These are phyloP conservation scores for Aspergillus sp. DNA, from an alignment of 2,329 filamentous ascomycete species.

Conservation along the genomic window DNA sequence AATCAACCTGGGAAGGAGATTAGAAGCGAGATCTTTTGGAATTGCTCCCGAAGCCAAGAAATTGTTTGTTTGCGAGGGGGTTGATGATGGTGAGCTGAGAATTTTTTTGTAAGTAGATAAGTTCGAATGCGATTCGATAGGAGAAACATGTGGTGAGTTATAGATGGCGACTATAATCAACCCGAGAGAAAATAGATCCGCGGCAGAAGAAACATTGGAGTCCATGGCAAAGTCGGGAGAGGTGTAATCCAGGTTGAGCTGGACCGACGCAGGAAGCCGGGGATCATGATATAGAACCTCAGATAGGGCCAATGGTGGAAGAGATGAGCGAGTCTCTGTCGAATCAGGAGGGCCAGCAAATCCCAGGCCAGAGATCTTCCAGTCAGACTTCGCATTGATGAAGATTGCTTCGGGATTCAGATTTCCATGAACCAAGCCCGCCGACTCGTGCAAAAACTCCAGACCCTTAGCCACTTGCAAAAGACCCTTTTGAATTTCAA, in stretches of 20 bases:
- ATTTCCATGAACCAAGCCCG: slow-evolving; percentile 88
- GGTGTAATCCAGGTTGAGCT: slow-evolving; percentile 86
- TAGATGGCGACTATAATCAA: slow-evolving; percentile 84
- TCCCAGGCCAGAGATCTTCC: slow-evolving; percentile 93
- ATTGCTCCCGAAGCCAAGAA: slow-evolving; percentile 74
- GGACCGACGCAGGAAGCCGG: slow-evolving; percentile 71
- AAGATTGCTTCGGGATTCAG: slow-evolving; percentile 89
- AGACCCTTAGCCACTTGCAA: slow-evolving; percentile 89
- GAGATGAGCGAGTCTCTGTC: slow-evolving; percentile 65
- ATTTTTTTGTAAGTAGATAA: slow-evolving; percentile 77
- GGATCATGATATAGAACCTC: slow-evolving; percentile 82
- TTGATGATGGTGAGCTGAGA: slow-evolving; percentile 69
- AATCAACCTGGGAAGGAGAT: slow-evolving; percentile 77
- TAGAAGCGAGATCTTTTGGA: slow-evolving; percentile 67
- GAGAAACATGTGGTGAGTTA: slow-evolving; percentile 87
- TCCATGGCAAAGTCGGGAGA: slow-evolving; percentile 94
- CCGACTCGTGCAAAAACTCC: slow-evolving; percentile 93
- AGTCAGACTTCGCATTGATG: slow-evolving; percentile 95
- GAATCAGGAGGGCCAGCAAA: slow-evolving; percentile 78
- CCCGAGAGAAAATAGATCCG: slow-evolving; percentile 92
- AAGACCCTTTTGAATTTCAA: slow-evolving; percentile 95
- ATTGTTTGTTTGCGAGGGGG: slow-evolving; percentile 74
- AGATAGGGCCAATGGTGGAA: slow-evolving; percentile 72
- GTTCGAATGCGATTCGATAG: slow-evolving; percentile 74
- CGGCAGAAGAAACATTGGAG: slow-evolving; percentile 71